Percentiles rank a stretch among this genome's conserved stretches.
phyloP scores from a whole-genome alignment of 768 basidiomycete species.

The Antrodiella citrinella region DNA sequence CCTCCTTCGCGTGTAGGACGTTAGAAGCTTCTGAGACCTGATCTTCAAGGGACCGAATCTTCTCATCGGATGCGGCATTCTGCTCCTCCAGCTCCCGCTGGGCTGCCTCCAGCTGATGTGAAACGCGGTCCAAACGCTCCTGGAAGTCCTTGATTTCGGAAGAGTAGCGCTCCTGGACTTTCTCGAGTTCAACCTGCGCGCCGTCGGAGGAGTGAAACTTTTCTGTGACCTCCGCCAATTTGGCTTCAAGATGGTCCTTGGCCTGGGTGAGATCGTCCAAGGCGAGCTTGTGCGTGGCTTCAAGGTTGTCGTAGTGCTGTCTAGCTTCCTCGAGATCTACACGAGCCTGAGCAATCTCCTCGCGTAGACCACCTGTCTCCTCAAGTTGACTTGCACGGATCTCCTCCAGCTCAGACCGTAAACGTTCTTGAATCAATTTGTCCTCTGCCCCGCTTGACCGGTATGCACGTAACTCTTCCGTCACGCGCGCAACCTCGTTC shows the following conservation, averaged over 20 bases:
- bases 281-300: constrained; percentile 9
- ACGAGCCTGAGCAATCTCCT: constrained; percentile 9
- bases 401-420: constrained; percentile 9
- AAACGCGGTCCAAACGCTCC: constrained; percentile 2
- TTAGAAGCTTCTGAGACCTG: constrained; percentile 7
- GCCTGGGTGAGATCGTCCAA: constrained; percentile 14
- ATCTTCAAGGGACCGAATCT: constrained; percentile 19
- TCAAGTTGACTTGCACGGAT: constrained; percentile 2
- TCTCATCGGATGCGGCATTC: constrained; percentile 29
- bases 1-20: constrained; percentile 9
- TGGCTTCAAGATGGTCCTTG: constrained; percentile 14
- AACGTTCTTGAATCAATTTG: background rate
- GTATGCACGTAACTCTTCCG: constrained; percentile 8
- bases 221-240: constrained; percentile 6
- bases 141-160: constrained; percentile 3
- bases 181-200: constrained; percentile 5
- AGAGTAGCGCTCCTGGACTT: background rate
- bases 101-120: constrained; percentile 2
- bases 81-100: constrained; percentile 27
- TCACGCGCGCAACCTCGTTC: constrained; percentile 5
- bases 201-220: constrained; percentile 4
- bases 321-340: constrained; percentile 14
- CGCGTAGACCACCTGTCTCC: constrained; percentile 8
- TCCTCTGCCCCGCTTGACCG: constrained; percentile 2
- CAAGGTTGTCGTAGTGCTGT: constrained; percentile 7